Evolutionary conservation across 352 stramenopile species (phyloP).

Genomic region (Phytophthora pistaciae): DNA sequence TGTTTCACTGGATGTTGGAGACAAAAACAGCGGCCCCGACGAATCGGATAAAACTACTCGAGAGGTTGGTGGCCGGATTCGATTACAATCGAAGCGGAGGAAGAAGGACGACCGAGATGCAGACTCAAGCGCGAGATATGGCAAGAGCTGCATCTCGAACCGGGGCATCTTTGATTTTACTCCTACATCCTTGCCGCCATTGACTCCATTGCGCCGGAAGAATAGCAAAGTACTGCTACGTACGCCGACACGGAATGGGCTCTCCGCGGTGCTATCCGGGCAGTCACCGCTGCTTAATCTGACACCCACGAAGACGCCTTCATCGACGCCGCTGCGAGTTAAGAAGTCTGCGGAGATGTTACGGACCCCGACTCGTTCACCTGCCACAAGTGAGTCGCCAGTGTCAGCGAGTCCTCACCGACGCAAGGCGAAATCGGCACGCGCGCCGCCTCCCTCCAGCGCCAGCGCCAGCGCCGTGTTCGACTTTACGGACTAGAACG

Average conservation of each 20-base stretch:
- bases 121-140: background rate
- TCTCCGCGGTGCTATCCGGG: conserved; percentile 16
- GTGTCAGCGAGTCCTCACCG: conserved; percentile 19
- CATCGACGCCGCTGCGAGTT: conserved; percentile 19
- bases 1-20: conserved; percentile 18
- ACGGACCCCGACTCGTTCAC: conserved; percentile 6
- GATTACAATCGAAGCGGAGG: conserved; percentile 20
- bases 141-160: background rate
- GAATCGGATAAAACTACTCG: background rate
- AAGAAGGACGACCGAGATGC: conserved; percentile 14
- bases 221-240: conserved; percentile 17
- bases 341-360: conserved; percentile 13
- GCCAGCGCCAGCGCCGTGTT: conserved; percentile 29
- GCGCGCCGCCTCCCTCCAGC: conserved; percentile 5
- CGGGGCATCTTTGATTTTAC: conserved; percentile 10
- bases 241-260: conserved; percentile 28
- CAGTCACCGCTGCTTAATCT: conserved; percentile 28
- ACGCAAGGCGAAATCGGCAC: conserved; percentile 32
- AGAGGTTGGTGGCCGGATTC: background rate
- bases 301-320: conserved; percentile 32
- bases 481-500: conserved; percentile 35
- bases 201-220: conserved; percentile 17
- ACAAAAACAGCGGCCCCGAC: background rate
- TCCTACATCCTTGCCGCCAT: conserved; percentile 2
- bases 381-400: conserved; percentile 7